Base-by-base conservation (phyloP, 129 eudicot species). In the Silybum marianum region DNA sequence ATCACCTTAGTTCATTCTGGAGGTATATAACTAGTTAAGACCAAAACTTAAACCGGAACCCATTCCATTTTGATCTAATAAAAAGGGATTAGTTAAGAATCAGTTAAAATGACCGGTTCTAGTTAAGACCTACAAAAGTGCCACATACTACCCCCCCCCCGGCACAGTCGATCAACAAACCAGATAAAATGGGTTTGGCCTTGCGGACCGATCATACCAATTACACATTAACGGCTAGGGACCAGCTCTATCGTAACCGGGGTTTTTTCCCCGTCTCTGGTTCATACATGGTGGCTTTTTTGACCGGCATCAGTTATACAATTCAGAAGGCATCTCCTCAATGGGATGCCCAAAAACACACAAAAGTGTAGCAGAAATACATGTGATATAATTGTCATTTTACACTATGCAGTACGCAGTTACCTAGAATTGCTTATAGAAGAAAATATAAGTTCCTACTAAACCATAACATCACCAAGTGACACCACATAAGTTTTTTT, bases 381-480 rank as follows among this genome's bases (percentile, higher is more conserved):
- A 80, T 21, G 19, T 30, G 54, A 9, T 60, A 23, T 76, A 65
- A 66, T 71, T 72, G 65, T 75, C 77, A 46, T 69, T 13, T 32
- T 46, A 75, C 32, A 75, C 13, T 46, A 26, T 23, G 60, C n/a
- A 81, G 40, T 66, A 26, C 16, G 58, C 25, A 82, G 40, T 67
- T 22, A 24, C 25, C 83, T 32, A 1, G 23, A 51, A 51, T 12
- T 70, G 24, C 14, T 38, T 21, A 51, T 81, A 74, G 11, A 62
- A 74, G 77, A 40, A 81, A 12, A 63, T 25, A 71, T 73, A 44
- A 81, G 83, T 51, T 51, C 75, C 80, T 40, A 73, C 46, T 39
- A 63, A 42, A 6, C 75, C 84, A 40, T 66, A 67, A 46, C 30
- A 63, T 65, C 73, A 73, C 28, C 67, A 32, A 11, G 63, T 60